Evolutionary conservation across 2,329 filamentous ascomycete species (phyloP), one percentile per base, ranked within the genome.

Genomic region (Diplocarpon mali): DNA sequence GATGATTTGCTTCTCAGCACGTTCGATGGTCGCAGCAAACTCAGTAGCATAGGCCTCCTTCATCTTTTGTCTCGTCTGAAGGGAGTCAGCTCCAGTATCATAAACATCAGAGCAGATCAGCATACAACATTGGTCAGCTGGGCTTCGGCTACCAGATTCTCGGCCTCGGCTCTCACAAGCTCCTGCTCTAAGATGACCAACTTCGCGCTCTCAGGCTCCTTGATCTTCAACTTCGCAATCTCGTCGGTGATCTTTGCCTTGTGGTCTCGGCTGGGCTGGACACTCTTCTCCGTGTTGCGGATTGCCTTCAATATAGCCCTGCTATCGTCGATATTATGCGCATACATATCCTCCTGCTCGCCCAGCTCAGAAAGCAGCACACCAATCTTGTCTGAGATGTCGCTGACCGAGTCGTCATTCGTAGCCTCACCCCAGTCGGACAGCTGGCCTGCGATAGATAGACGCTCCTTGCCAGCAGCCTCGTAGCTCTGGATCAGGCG

Each of bases 351-450:
- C 64, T 98, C 92, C 65, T 94, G 88, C 66, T 95, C 88, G 42
- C 88, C 92, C 49, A 98, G 78, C 70, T 96, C 92, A 16, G 85
- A 83, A 48, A 98, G 71, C 57, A 98, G 70, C 32, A 96, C 90
- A 41, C 88, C 92, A 42, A 98, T 73, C 73, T 98, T 98, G 73
- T 96, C 92, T 47, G 85, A 88, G 55, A 98, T 76, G 62, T 96
- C 92, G 42, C 79, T 87, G 58, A 96, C 73, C 41, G 80, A 78
- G 50, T 94, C 87, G 60, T 98, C 92, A 42, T 78, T 76, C 2
- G 89, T 95, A 48, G 85, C 77, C 67, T 96, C 89, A 46, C 92
- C 92, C 92, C 92, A 98, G 56, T 96, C 89, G 7, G 87, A 94
- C 36, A 98, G 77, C 69, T 96, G 90, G 10, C 80, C 79, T 13